These are phyloP conservation scores for Penicillium maclennaniae DNA, from an alignment of 495 filamentous ascomycete species.

Conservation along the genomic window DNA sequence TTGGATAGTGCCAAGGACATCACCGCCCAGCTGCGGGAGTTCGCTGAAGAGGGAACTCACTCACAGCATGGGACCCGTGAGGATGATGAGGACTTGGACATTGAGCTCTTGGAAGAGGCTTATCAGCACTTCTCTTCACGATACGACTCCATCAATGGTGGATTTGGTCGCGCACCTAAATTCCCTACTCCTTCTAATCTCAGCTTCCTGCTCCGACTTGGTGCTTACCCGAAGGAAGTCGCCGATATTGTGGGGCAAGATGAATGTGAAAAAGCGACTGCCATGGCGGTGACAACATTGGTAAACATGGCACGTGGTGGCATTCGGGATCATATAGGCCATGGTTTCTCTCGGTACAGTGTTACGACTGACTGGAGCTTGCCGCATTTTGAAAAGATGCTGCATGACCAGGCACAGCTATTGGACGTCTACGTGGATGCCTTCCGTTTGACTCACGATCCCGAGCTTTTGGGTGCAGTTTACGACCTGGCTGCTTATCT, in stretches of 20 bases:
- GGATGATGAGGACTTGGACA: conserved; percentile 67
- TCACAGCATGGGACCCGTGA: conserved; percentile 49
- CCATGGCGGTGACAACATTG: conserved; percentile 81
- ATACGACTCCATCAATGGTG: conserved; percentile 74
- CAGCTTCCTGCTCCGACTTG: conserved; percentile 73
- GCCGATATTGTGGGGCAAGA: conserved; percentile 79
- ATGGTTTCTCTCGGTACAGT: conserved; percentile 87
- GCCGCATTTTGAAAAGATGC: conserved; percentile 98
- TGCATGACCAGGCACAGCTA: conserved; percentile 90
- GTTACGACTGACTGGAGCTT: conserved; percentile 87
- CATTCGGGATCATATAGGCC: conserved; percentile 88
- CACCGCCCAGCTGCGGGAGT: conserved; percentile 72
- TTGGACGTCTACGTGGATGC: conserved; percentile 85
- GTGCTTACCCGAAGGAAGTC: conserved; percentile 67
- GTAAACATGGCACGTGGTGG: conserved; percentile 80
- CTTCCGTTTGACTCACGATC: conserved; percentile 66
- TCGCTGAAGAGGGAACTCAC: conserved; percentile 81
- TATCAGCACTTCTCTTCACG: conserved; percentile 72
- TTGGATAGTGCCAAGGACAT: conserved; percentile 78
- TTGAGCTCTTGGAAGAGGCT: conserved; percentile 89
- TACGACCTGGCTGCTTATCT: conserved; percentile 84
- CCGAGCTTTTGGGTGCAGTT: conserved; percentile 73
- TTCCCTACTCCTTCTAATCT: conserved; percentile 89
- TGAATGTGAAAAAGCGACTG: conserved; percentile 68
- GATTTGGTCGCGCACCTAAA: conserved; percentile 75